A percentile compares a stretch with the other conserved stretches of the same genome.
Evolutionary conservation across 352 stramenopile species (phyloP).

Genomic region (Pythium phragmitis): DNA sequence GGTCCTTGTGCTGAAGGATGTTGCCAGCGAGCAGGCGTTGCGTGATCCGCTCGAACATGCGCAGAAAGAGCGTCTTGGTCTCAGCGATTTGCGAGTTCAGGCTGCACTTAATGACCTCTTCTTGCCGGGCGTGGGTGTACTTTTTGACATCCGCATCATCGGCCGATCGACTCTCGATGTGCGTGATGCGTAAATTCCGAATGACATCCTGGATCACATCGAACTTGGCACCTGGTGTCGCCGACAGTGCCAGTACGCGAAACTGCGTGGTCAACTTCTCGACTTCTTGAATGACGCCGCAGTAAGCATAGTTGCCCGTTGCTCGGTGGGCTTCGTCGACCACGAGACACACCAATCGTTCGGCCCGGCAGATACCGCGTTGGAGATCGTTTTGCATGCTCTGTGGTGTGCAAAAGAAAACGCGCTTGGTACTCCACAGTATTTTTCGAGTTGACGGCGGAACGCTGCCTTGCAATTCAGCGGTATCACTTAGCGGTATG

Average conservation of each 20-base stretch:
- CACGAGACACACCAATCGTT: slow-evolving; percentile 95
- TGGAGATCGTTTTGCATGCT: slow-evolving; percentile 96
- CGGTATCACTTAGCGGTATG: slow-evolving; percentile 87
- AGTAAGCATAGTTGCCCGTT: slow-evolving; percentile 97
- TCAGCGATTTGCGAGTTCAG: slow-evolving; percentile 59
- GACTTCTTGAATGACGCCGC: slow-evolving; percentile 84
- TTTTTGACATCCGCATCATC: slow-evolving; percentile 94
- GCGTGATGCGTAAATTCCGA: slow-evolving; percentile 91
- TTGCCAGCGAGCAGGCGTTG: slow-evolving; percentile 51
- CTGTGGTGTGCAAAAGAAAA: slow-evolving; percentile 99
- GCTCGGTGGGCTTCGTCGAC: slow-evolving; percentile 98
- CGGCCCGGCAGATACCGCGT: slow-evolving; percentile 64
- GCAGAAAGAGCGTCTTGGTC: slow-evolving; percentile 62
- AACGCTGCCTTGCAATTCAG: slow-evolving; percentile 84
- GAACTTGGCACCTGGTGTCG: slow-evolving; percentile 96
- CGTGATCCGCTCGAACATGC: slow-evolving; percentile 61
- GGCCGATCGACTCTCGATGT: slow-evolving; percentile 95
- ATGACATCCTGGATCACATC: slow-evolving; percentile 96
- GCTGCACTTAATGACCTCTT: slow-evolving; percentile 82
- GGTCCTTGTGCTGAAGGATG: slow-evolving; percentile 69
- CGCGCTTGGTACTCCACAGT: slow-evolving; percentile 91
- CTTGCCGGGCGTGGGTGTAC: slow-evolving; percentile 79
- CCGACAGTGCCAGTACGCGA: slow-evolving; percentile 93
- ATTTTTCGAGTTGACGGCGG: slow-evolving; percentile 58
- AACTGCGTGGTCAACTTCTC: slow-evolving; percentile 76